These are phyloP conservation scores for Beauveria pseudobassiana DNA, from an alignment of 2,329 filamentous ascomycete genomes.

Conservation along the genomic window DNA sequence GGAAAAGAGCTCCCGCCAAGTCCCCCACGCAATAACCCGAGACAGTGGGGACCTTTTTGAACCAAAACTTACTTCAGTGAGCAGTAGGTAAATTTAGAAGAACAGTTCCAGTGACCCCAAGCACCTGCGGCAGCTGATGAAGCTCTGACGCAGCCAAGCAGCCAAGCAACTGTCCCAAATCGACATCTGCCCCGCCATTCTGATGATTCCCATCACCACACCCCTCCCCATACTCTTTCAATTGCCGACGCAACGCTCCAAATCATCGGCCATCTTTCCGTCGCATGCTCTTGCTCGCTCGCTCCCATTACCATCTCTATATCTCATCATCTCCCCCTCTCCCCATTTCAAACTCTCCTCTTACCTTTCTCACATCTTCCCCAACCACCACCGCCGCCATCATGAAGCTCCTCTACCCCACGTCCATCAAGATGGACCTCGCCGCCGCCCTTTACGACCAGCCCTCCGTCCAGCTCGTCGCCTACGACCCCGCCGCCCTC, in stretches of 20 bases:
- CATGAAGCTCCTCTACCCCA: constrained; percentile 63
- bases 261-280: neutral
- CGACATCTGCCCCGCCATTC: constrained; percentile 1
- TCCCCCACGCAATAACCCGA: neutral
- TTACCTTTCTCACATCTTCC: neutral
- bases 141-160: neutral
- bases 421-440: constrained; percentile 50
- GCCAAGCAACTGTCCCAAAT: neutral
- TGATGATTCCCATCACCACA: neutral
- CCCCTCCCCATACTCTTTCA: neutral
- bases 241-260: constrained; percentile 1
- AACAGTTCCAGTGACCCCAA: neutral
- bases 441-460: constrained; percentile 15
- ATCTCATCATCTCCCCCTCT: neutral
- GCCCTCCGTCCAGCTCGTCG: neutral
- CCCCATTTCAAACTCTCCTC: neutral
- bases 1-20: neutral
- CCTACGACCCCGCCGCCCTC: constrained; percentile 48
- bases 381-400: constrained; percentile 13
- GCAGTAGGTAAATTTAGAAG: neutral
- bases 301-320: neutral
- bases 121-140: neutral
- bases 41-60: neutral
- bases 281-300: neutral
- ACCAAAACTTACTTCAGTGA: neutral